Conservation (phyloP, 164 flowering plant genomes). For the Vitis riparia region DNA sequence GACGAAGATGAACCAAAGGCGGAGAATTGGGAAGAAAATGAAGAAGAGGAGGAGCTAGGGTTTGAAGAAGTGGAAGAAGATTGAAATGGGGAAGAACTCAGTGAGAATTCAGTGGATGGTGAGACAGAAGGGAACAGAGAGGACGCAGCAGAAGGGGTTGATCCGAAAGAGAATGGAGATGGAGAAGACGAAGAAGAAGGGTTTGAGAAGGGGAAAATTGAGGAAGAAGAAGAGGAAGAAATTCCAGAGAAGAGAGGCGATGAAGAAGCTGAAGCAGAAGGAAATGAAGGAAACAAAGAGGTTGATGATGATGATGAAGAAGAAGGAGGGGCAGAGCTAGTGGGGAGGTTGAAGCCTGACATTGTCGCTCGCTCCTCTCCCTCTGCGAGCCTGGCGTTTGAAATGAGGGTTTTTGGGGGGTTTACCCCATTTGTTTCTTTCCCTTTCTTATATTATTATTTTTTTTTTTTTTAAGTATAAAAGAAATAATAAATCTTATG, state of each 20-base stretch:
- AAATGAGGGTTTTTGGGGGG: neutral
- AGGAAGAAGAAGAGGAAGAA: too few relatives aligned
- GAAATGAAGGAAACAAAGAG: too few relatives aligned
- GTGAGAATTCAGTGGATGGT: neutral
- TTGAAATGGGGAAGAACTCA: constrained; percentile 5
- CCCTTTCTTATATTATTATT: too few relatives aligned
- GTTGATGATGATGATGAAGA: too few relatives aligned
- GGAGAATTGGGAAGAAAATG: constrained; percentile 10
- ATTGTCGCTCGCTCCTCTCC: neutral
- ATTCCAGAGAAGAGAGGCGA: too few relatives aligned
- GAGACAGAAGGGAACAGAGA: constrained; percentile 1
- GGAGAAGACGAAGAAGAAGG: constrained; percentile 3
- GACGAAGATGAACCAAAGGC: neutral
- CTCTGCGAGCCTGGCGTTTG: neutral
- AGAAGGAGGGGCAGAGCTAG: too few relatives aligned
- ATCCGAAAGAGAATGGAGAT: neutral
- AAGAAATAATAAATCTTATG: too few relatives aligned
- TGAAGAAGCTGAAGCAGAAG: too few relatives aligned
- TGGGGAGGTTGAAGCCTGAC: neutral
- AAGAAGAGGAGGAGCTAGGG: constrained; percentile 15
- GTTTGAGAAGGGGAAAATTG: constrained; percentile 18
- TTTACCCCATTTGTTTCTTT: neutral
- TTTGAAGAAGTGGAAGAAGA: constrained; percentile 1
- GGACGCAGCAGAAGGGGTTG: constrained; percentile 15
- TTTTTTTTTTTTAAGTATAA: too few relatives aligned